A percentile compares a stretch with the other conserved stretches of the same genome.
phyloP scores from a whole-genome alignment of 2,329 filamentous ascomycete species.

The Fusarium clavum region DNA sequence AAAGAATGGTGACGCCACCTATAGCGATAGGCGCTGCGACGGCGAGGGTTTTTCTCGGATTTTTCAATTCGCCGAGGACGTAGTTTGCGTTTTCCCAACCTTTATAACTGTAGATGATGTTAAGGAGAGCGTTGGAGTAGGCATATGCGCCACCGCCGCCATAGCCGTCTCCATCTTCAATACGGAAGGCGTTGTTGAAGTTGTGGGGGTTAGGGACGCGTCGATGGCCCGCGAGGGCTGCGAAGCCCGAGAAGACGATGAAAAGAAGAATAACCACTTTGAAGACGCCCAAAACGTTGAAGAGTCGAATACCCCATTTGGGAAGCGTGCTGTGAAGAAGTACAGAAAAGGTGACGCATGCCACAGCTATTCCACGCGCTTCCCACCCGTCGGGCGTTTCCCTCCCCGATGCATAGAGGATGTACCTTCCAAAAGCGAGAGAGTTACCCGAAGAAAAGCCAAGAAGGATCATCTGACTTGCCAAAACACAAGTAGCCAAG shows the following conservation, averaged over 20 bases:
- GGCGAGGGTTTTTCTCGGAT: conserved; percentile 64
- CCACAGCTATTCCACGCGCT: conserved; percentile 67
- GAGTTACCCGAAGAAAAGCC: conserved; percentile 71
- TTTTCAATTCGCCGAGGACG: conserved; percentile 67
- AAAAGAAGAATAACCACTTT: conserved; percentile 70
- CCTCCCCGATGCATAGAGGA: conserved; percentile 65
- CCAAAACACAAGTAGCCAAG: conserved; percentile 69
- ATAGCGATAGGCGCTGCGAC: conserved; percentile 69
- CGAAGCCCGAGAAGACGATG: conserved; percentile 71
- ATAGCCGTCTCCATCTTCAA: conserved; percentile 58
- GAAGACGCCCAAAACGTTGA: conserved; percentile 70
- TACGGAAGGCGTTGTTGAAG: conserved; percentile 66
- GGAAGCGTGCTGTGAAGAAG: conserved; percentile 64
- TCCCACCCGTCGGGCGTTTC: conserved; percentile 64
- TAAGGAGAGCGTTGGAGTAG: conserved; percentile 68
- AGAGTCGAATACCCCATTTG: conserved; percentile 68
- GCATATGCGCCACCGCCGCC: conserved; percentile 62
- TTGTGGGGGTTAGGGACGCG: conserved; percentile 64
- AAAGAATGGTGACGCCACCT: conserved; percentile 68
- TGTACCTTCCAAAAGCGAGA: conserved; percentile 68
- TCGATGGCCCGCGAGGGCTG: conserved; percentile 63
- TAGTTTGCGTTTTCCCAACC: conserved; percentile 75
- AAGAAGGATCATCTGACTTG: conserved; percentile 70
- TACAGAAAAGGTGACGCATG: conserved; percentile 66
- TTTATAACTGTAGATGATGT: conserved; percentile 71